Evolutionary conservation across 2,329 filamentous ascomycete genomes (phyloP).

Genomic region (Pestalotiopsis sp.): DNA sequence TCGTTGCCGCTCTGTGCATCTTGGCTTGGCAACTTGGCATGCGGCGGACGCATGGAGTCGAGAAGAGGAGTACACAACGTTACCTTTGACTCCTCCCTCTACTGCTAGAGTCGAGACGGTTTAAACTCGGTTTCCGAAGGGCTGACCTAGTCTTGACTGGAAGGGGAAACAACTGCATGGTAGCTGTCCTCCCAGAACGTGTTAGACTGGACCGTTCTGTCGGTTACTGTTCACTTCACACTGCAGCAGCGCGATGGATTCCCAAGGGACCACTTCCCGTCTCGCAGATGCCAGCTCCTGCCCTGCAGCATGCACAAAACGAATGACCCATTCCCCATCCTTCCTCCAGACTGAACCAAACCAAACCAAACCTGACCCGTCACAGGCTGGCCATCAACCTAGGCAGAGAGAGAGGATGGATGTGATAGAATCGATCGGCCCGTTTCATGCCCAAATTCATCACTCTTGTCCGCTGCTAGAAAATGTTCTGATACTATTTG

Average conservation of each 20-base stretch:
- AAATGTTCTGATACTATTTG: background rate
- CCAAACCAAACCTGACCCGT: background rate
- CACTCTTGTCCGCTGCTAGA: background rate
- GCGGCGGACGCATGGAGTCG: background rate
- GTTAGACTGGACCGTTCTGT: background rate
- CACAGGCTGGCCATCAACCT: background rate
- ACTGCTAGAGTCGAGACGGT: background rate
- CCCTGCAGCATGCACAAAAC: background rate
- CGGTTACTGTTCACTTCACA: background rate
- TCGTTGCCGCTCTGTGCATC: too few relatives aligned
- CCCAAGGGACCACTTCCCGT: background rate
- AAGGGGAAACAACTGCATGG: background rate
- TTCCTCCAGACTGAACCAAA: background rate
- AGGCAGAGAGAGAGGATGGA: background rate
- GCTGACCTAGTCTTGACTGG: background rate
- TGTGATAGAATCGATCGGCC: background rate
- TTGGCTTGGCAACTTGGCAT: background rate
- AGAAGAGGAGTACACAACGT: background rate
- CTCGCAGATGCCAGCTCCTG: background rate
- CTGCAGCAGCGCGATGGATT: background rate
- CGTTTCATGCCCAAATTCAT: background rate
- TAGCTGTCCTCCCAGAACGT: background rate
- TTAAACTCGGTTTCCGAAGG: background rate
- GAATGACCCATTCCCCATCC: background rate
- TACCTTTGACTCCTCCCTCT: background rate